Percentiles rank a stretch among this genome's conserved stretches.
These are phyloP conservation scores for Rhizopogon rudus DNA, from an alignment of 768 basidiomycete species.

Conservation along the genomic window DNA sequence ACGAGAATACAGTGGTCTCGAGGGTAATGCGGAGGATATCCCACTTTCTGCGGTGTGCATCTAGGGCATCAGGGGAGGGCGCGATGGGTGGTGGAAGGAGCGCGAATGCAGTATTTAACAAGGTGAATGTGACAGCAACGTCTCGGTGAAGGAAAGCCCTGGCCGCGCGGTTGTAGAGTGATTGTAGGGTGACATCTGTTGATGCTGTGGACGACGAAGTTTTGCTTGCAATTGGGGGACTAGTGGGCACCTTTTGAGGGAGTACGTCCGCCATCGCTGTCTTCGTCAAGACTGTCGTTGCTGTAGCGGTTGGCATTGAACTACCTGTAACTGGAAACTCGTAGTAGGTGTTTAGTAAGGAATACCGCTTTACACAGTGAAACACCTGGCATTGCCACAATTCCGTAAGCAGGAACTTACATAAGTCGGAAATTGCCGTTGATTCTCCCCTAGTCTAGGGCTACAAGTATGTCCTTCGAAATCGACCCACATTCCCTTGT, in stretches of 20 bases:
- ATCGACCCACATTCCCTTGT: too few species aligned
- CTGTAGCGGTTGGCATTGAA: constrained; percentile 49
- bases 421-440: too few species aligned
- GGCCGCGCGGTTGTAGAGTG: constrained; percentile 73
- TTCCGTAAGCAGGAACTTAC: too few species aligned
- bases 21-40: constrained; percentile 82
- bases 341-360: background rate
- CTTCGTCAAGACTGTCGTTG: constrained; percentile 29
- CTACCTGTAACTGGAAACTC: background rate
- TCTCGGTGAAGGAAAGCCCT: constrained; percentile 77
- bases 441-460: too few species aligned
- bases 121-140: constrained; percentile 55
- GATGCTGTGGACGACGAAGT: constrained; percentile 28
- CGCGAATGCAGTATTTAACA: constrained; percentile 65
- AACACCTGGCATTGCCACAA: too few species aligned
- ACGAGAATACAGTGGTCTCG: constrained; percentile 66
- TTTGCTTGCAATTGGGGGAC: constrained; percentile 2
- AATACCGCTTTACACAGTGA: too few species aligned
- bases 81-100: constrained; percentile 42
- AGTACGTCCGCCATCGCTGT: constrained; percentile 21
- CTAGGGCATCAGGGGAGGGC: constrained; percentile 33
- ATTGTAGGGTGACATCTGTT: constrained; percentile 51
- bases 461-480: too few species aligned
- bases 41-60: constrained; percentile 70
- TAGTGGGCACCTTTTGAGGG: constrained; percentile 31